Evolutionary conservation across 768 basidiomycete genomes (phyloP), one percentile per base, ranked within the genome.

Genomic region (Suillus paluster): DNA sequence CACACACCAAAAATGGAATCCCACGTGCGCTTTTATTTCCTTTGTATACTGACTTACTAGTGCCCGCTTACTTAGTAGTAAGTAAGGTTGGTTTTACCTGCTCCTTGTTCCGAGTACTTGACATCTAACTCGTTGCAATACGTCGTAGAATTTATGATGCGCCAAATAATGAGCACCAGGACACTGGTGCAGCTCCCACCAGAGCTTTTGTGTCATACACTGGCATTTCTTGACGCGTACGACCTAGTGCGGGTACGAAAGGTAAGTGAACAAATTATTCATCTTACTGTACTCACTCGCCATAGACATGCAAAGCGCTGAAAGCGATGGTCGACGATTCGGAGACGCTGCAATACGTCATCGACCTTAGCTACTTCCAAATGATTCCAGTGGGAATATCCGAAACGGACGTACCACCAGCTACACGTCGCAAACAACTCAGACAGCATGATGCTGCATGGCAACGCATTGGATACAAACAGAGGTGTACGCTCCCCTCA

Each of bases 281-380:
- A 17, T 42, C 42, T 60, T 50, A 60, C 54, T 38, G 38, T 8
- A 30, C 44, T 4, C 33, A 12, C 45, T 41, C 66, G 39, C 21
- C 45, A 46, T 23, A 84, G 83, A 75, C 78, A 49, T 73, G 78
- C 54, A 79, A 77, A 71, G 68, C 73, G 52, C 71, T 84, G 50
- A 68, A 70, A 34, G 75, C 67, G 57, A 66, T 81, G 7, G 73
- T 85, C 34, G 58, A 59, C 38, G 67, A 78, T 33, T 84, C 84
- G 0, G 83, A 83, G 25, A 75, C 73, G 36, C 71, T 85, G 15
- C 81, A 80, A 66, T 84, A 83, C 67, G 77, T 68, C 23, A 77
- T 85, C 48, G 82, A 85, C 59, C 79, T 86, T 4, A 76, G 68
- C 25, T 84, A 78, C 64, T 74, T 78, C 65, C 79, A 79, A 30